Base-by-base conservation (phyloP, 257 asterid genomes). In the Solanum paucissectum region DNA sequence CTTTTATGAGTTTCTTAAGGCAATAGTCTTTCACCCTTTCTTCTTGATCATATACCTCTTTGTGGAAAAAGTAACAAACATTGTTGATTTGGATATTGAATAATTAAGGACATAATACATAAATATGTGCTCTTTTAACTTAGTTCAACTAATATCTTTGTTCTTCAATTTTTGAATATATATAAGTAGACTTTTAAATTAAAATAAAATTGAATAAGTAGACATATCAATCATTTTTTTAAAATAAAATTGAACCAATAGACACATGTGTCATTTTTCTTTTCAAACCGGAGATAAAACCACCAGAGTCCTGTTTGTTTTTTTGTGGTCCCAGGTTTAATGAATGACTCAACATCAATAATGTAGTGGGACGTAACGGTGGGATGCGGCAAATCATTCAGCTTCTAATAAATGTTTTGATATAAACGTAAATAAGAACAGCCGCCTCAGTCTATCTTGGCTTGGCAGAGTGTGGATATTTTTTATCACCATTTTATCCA, bases 221-320 rank as follows among this genome's bases (percentile, higher is more conserved):
- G 0, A 14, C 5, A 5, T 49, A 1, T 49, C 32, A 29, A 9
- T 49, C 9, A 5, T 49, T 16, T 49, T 16, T 2, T 1, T 13
- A 46, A 49, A 49, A 49, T 49, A 49, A 49, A 49, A 49, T 49
- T 3, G 0, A 49, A 49, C 60, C 5, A 49, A 49, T 5, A 2
- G 0, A 5, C 7, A 14, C 0, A 0, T 14, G 14, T 49, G 14
- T 49, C 8, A 49, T 14, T 14, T 40, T 49, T 2, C 21, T 14
- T 0, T 49, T 49, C 9, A 14, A 69, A 8, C 0, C 29, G 12
- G 23, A 23, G 38, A 69, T 0, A 29, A 64, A 18, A 0, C 23
- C 21, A 1, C 23, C 76, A 14, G 12, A 16, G 77, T 14, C 25
- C 42, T 71, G 32, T 32, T 14, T 5, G 5, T 32, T 14, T 32